Base-by-base conservation (phyloP, 768 basidiomycete species). In the Pleurotus pulmonarius region DNA sequence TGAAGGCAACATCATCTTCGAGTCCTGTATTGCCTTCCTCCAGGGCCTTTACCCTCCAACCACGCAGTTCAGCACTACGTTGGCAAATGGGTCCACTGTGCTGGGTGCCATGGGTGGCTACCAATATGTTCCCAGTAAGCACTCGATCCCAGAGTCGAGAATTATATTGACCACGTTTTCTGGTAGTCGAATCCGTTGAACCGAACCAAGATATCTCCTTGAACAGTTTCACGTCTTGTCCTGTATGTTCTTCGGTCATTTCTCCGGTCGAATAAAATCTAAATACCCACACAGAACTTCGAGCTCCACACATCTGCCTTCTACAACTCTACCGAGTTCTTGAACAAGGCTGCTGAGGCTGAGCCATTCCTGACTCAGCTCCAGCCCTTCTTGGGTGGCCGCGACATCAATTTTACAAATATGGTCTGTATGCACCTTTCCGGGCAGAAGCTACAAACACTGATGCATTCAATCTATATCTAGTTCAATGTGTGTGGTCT, bases 11-110 rank as follows among this genome's bases (percentile, higher is more conserved):
- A 80, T 83, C 24, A 76, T 83, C 45, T 75, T 74, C 57, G 79
- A 83, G 56, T 79, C 78, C 6, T 78, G 80, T 16, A 69, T 75
- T 9, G 80, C 83, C 4, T 65, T 83, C 45, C 68, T 78, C 1
- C 83, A 83, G 60, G 82, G 82, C 6, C 63, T 83, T n/a, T 82
- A 76, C 69, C 82, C 82, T 0, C 60, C 64, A 1, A 75, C 73
- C 8, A 49, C 18, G 7, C 56, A 64, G 9, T 72, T 74, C 22
- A 75, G 65, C 45, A 75, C 73, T 41, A 75, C 75, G 0, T 68
- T 85, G 20, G 82, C 82, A 0, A 79, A 85, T 53, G 76, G 79
- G 1, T 69, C 76, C 15, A 75, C 62, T 11, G 65, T 84, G 56
- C 62, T 69, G 1, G 75, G 75, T 22, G 80, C 83, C 0, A 65